Evolutionary conservation across 129 eudicot genomes (phyloP).

Genomic region (Tanacetum coccineum): DNA sequence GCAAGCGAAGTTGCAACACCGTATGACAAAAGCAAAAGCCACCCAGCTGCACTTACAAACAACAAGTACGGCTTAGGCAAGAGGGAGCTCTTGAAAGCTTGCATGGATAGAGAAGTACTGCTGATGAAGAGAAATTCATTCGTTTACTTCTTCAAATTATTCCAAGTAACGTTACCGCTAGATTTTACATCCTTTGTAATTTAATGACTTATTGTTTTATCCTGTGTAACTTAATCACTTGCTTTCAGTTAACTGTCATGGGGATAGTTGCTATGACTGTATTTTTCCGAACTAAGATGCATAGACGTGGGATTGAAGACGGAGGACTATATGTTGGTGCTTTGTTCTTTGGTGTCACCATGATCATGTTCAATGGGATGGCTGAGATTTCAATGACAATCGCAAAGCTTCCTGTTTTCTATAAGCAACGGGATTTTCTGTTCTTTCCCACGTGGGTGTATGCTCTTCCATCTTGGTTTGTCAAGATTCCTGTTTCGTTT

Average conservation of each 20-base stretch:
- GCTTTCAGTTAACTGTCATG: slow-evolving; percentile 44
- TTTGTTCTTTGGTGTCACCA: slow-evolving; percentile 34
- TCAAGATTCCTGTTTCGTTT: slow-evolving; percentile 58
- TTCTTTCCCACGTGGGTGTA: slow-evolving; percentile 82
- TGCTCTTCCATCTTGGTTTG: slow-evolving; percentile 67
- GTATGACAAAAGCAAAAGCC: slow-evolving; percentile 54
- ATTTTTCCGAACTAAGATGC: slow-evolving; percentile 63
- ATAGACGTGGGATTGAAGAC: slow-evolving; percentile 31
- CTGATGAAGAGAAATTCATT: slow-evolving; percentile 67
- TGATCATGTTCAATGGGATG: slow-evolving; percentile 61
- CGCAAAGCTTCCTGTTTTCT: slow-evolving; percentile 72
- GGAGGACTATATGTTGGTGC: slow-evolving; percentile 52
- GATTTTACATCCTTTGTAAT: neutral
- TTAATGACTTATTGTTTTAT: neutral
- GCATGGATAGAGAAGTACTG: slow-evolving; percentile 45
- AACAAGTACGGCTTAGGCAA: slow-evolving; percentile 43
- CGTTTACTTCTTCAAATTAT: slow-evolving; percentile 40
- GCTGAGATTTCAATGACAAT: slow-evolving; percentile 69
- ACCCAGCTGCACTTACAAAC: slow-evolving; percentile 67
- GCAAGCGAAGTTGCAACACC: slow-evolving; percentile 42
- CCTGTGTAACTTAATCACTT: too few species aligned
- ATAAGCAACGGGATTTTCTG: slow-evolving; percentile 72
- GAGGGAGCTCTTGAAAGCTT: slow-evolving; percentile 55
- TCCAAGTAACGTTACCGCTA: slow-evolving; percentile 31
- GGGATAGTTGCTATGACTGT: slow-evolving; percentile 53